phyloP scores from a whole-genome alignment of 352 stramenopile species.

The Phytophthora tentaculata region DNA sequence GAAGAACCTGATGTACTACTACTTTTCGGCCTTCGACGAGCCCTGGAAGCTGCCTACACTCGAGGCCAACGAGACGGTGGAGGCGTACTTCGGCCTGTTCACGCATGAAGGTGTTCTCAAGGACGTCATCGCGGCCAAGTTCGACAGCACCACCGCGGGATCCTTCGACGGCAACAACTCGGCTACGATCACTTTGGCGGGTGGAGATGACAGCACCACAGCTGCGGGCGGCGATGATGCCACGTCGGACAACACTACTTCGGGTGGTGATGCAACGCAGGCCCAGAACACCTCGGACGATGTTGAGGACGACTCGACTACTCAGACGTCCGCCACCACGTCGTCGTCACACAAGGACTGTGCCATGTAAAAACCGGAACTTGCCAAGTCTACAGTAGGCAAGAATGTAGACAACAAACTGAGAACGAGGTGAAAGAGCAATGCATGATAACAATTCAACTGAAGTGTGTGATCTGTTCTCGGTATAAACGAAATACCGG shows the following conservation, averaged over 20 bases:
- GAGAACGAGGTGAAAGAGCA: conserved; percentile 6
- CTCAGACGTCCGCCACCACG: not conserved
- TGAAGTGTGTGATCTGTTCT: not conserved
- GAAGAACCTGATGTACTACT: conserved; percentile 67
- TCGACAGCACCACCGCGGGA: conserved; percentile 36
- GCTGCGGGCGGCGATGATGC: conserved; percentile 7
- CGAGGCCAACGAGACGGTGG: conserved; percentile 60
- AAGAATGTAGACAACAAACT: conserved; percentile 1
- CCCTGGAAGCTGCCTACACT: conserved; percentile 62
- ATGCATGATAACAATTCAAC: not conserved
- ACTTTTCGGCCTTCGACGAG: conserved; percentile 74
- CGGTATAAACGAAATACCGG: too few relatives aligned
- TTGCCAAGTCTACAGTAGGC: not conserved
- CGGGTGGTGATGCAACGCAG: not conserved
- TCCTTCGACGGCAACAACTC: conserved; percentile 23
- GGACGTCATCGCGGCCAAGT: conserved; percentile 41
- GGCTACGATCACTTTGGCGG: conserved; percentile 21
- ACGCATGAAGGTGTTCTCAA: conserved; percentile 58
- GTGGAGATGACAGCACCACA: conserved; percentile 11
- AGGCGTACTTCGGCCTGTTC: conserved; percentile 79
- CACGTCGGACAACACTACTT: conserved; percentile 6
- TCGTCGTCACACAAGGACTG: conserved; percentile 37
- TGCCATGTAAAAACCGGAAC: conserved; percentile 32
- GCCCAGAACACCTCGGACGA: not conserved
- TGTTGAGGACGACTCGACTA: conserved; percentile 4